Conservation (phyloP, 1,139 yeast species). For the Geotrichum histeridarum region DNA sequence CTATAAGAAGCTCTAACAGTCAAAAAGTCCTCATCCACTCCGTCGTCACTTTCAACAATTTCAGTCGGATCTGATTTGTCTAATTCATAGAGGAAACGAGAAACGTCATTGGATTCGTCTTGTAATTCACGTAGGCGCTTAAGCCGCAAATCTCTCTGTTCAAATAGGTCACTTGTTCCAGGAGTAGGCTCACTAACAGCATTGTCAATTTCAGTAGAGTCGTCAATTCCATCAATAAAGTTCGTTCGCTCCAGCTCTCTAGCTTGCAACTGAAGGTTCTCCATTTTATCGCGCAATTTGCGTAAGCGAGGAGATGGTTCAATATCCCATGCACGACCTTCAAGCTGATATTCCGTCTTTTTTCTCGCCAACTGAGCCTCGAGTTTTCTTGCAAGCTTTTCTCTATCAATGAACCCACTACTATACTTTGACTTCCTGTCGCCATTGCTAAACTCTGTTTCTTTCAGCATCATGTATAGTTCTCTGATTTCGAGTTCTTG, state of each 20-base stretch:
- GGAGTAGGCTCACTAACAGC: constrained; percentile 20
- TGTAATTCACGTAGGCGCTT: constrained; percentile 33
- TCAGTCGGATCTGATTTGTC: background rate
- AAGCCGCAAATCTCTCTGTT: constrained; percentile 28
- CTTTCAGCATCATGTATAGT: constrained; percentile 60
- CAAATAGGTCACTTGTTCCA: constrained; percentile 27
- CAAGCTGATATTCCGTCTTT: constrained; percentile 55
- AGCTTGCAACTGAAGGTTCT: constrained; percentile 76
- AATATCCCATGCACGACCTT: constrained; percentile 48
- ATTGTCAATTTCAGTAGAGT: constrained; percentile 2
- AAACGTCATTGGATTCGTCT: constrained; percentile 34
- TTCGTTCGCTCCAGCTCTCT: constrained; percentile 83
- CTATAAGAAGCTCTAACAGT: constrained; percentile 1
- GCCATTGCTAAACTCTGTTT: constrained; percentile 27
- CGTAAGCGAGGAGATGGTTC: constrained; percentile 78
- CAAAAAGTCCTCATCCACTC: background rate
- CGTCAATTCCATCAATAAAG: constrained; percentile 46
- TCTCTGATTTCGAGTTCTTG: constrained; percentile 88
- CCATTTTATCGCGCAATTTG: constrained; percentile 78
- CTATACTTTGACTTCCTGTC: constrained; percentile 38
- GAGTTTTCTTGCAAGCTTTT: constrained; percentile 42
- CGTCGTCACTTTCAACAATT: constrained; percentile 7
- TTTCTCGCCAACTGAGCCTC: constrained; percentile 59
- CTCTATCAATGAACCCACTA: constrained; percentile 35
- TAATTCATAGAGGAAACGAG: constrained; percentile 13